phyloP scores from a whole-genome alignment of 148 eudicot species.

The Amaranthus cruentus region DNA sequence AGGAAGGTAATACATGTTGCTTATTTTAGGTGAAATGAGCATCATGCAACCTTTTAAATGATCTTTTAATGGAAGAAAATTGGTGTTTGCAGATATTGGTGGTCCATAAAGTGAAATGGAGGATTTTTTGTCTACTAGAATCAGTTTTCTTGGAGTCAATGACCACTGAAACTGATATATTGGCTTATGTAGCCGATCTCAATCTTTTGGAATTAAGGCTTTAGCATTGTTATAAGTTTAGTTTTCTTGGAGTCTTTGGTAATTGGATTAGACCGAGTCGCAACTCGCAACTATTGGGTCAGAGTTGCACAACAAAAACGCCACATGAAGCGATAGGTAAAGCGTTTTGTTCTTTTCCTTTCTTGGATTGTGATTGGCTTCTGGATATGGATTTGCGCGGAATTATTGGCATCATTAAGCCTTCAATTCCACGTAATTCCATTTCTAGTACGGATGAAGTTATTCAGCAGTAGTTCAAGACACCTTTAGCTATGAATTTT shows the following conservation, averaged over 20 bases:
- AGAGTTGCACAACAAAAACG: background rate
- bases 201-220: too few species aligned
- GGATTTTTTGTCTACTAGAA: background rate
- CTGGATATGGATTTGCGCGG: slow-evolving; percentile 28
- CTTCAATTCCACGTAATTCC: slow-evolving; percentile 36
- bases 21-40: slow-evolving; percentile 4
- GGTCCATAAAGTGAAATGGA: background rate
- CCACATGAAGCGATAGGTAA: background rate
- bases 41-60: background rate
- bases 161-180: too few species aligned
- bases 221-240: too few species aligned
- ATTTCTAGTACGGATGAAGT: slow-evolving; percentile 10
- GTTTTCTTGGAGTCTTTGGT: background rate
- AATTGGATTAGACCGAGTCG: background rate
- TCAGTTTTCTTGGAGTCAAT: background rate
- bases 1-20: background rate
- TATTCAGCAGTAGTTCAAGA: background rate
- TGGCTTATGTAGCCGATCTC: too few species aligned
- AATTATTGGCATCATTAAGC: slow-evolving; percentile 21
- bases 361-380: slow-evolving; percentile 10
- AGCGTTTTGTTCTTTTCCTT: background rate
- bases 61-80: background rate
- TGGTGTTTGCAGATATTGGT: background rate
- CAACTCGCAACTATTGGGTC: background rate
- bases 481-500: slow-evolving; percentile 1